Conservation (phyloP, 495 filamentous ascomycete species). For the Trichoderma asperelloides region DNA sequence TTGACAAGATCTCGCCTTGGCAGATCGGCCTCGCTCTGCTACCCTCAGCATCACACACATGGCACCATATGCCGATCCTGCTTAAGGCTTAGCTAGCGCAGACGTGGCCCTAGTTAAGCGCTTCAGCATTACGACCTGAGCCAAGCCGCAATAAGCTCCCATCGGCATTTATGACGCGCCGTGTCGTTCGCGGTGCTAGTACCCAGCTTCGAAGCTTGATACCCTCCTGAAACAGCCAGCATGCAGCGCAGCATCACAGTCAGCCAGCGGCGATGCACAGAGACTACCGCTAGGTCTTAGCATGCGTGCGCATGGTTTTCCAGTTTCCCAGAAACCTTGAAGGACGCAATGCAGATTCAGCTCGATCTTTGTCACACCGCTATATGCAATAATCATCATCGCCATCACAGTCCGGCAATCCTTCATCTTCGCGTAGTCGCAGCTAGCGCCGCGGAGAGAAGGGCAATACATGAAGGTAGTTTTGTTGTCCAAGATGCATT, state of each 20-base stretch:
- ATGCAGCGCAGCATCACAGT: background rate
- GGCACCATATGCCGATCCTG: background rate
- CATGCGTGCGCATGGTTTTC: background rate
- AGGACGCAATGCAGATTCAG: too few relatives aligned
- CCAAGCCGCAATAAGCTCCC: background rate
- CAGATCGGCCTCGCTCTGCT: background rate
- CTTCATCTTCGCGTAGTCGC: background rate
- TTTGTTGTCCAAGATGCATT: background rate
- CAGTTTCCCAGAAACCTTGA: too few relatives aligned
- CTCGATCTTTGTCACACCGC: too few relatives aligned
- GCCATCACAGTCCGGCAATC: background rate
- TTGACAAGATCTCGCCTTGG: background rate
- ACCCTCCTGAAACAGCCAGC: background rate
- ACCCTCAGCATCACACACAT: background rate
- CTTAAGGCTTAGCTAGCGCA: constrained; percentile 1
- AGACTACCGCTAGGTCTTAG: background rate
- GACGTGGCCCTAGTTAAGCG: background rate
- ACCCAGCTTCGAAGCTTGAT: background rate
- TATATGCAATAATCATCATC: too few relatives aligned
- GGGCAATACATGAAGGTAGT: background rate
- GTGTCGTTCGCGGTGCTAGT: too few relatives aligned
- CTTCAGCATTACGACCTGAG: background rate
- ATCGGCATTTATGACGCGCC: background rate
- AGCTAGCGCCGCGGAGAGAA: background rate
- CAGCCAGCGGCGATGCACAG: background rate